Percentiles rank a stretch among this genome's conserved stretches.
Conservation (phyloP, 164 flowering plant genomes). For the Aristolochia fimbriata region DNA sequence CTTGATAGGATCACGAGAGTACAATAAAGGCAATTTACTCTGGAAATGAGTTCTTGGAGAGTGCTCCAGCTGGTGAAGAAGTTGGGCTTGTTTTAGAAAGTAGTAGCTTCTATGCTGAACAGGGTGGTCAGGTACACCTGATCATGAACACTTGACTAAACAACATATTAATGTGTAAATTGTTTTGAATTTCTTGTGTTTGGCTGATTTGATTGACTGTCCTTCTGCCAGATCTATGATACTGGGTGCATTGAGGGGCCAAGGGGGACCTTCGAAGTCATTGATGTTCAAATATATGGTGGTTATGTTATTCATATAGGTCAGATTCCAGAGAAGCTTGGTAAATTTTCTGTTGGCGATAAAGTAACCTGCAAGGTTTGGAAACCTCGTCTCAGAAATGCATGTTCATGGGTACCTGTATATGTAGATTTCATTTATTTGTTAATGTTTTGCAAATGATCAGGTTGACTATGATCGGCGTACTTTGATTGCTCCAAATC, state of each 20-base stretch:
- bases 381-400: not conserved
- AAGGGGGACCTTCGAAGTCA: slow-evolving; percentile 62
- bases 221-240: slow-evolving; percentile 69
- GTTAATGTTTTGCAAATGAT: not conserved
- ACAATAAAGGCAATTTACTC: slow-evolving; percentile 75
- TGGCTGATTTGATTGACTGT: slow-evolving; percentile 2
- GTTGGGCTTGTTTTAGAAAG: slow-evolving; percentile 70
- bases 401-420: not conserved
- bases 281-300: slow-evolving; percentile 77
- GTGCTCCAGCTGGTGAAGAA: slow-evolving; percentile 39
- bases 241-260: slow-evolving; percentile 69
- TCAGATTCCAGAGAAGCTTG: slow-evolving; percentile 30
- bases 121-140: slow-evolving; percentile 92
- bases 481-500: slow-evolving; percentile 88
- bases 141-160: not conserved
- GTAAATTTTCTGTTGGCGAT: slow-evolving; percentile 53
- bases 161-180: not conserved
- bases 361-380: slow-evolving; percentile 74
- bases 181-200: not conserved
- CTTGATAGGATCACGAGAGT: slow-evolving; percentile 62
- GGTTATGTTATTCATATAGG: slow-evolving; percentile 94
- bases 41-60: slow-evolving; percentile 59
- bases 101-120: slow-evolving; percentile 94
- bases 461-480: slow-evolving; percentile 96
- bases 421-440: not conserved